These are phyloP conservation scores for Bombardia bombarda DNA, from an alignment of 495 filamentous ascomycete genomes.

Conservation along the genomic window DNA sequence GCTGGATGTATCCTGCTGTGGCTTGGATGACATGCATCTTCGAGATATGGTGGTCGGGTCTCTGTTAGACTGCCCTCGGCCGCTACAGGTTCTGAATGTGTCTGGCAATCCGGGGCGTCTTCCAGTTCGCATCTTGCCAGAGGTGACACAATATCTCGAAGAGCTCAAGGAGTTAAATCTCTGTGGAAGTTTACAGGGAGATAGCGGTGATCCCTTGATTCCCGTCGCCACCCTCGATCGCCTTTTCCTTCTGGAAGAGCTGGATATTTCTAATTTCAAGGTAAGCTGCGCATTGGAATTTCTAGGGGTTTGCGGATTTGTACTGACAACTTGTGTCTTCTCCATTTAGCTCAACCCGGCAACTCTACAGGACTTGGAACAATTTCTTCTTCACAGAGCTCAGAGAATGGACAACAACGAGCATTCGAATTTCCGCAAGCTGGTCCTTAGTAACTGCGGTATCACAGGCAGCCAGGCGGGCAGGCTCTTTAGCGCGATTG, in stretches of 20 bases:
- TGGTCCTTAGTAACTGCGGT: conserved; percentile 72
- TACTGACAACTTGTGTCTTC: background rate
- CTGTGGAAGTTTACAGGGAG: conserved; percentile 75
- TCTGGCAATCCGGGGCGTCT: conserved; percentile 69
- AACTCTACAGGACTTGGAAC: conserved; percentile 49
- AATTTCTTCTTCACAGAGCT: conserved; percentile 20
- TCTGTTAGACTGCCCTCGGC: conserved; percentile 7
- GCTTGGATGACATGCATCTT: conserved; percentile 18
- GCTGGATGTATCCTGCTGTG: conserved; percentile 23
- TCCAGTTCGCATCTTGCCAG: conserved; percentile 22
- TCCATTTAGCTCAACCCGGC: conserved; percentile 47
- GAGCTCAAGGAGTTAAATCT: conserved; percentile 50
- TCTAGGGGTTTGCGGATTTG: background rate
- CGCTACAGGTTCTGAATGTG: conserved; percentile 49
- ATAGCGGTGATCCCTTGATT: conserved; percentile 32
- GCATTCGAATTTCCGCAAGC: conserved; percentile 56
- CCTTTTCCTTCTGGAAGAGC: conserved; percentile 27
- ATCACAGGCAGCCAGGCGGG: conserved; percentile 73
- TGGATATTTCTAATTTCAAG: conserved; percentile 67
- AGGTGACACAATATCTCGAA: conserved; percentile 12
- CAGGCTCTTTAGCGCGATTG: conserved; percentile 68
- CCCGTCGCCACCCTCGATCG: conserved; percentile 14
- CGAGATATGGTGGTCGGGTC: conserved; percentile 40
- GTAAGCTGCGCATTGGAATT: conserved; percentile 30
- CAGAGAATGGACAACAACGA: conserved; percentile 54